These are phyloP conservation scores for Ensete ventricosum DNA, from an alignment of 176 grass and related monocot genomes.

Conservation along the genomic window DNA sequence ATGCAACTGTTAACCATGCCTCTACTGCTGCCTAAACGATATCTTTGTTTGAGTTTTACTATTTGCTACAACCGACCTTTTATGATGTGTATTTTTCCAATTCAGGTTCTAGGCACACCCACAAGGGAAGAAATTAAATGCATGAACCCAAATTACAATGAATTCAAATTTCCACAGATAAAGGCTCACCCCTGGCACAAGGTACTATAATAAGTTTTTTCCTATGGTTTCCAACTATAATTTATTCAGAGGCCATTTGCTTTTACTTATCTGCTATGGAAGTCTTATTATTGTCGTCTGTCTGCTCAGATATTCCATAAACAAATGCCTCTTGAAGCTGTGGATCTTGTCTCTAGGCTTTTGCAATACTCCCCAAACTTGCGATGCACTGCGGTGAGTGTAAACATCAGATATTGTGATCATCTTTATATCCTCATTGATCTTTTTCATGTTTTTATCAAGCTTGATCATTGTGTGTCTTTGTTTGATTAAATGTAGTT, in stretches of 20 bases:
- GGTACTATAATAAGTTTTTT: slow-evolving; percentile 20
- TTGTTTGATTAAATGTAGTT: slow-evolving; percentile 30
- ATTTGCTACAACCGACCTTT: too few relatives aligned
- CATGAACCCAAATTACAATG: slow-evolving; percentile 78
- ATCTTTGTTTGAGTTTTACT: too few relatives aligned
- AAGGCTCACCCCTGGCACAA: slow-evolving; percentile 85
- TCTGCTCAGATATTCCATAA: slow-evolving; percentile 50
- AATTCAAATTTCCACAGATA: slow-evolving; percentile 76
- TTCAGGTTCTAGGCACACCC: slow-evolving; percentile 58
- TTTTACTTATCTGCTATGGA: background rate
- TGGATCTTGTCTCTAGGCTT: slow-evolving; percentile 69
- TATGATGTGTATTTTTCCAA: background rate
- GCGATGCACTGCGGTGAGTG: slow-evolving; percentile 65
- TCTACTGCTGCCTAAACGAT: background rate
- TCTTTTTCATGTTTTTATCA: background rate
- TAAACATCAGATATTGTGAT: background rate
- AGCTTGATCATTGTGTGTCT: background rate
- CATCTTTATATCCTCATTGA: background rate
- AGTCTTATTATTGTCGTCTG: background rate
- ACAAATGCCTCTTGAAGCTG: slow-evolving; percentile 62
- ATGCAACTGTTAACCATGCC: background rate
- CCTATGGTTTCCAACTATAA: background rate
- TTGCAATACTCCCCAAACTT: slow-evolving; percentile 71
- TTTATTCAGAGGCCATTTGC: background rate
- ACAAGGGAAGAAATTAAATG: slow-evolving; percentile 88